phyloP scores from a whole-genome alignment of 768 basidiomycete genomes.

The Nidularia sp. region DNA sequence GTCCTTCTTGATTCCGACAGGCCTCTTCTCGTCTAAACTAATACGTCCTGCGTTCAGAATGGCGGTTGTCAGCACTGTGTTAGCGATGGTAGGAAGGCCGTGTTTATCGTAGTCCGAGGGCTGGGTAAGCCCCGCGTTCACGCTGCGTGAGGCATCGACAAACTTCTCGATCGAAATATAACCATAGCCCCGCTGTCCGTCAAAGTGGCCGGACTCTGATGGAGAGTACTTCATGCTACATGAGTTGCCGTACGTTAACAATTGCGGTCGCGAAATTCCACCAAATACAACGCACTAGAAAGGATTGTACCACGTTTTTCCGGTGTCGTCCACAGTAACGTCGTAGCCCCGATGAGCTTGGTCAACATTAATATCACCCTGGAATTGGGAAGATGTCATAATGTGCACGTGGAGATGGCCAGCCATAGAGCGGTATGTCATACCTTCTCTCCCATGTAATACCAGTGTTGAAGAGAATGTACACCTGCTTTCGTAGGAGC shows the following conservation, averaged over 20 bases:
- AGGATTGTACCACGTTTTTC: constrained; percentile 85
- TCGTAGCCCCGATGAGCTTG: constrained; percentile 95
- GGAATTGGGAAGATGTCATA: constrained; percentile 8
- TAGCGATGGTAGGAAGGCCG: constrained; percentile 84
- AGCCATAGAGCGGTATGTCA: neutral
- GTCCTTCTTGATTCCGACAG: constrained; percentile 71
- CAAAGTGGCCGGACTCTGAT: constrained; percentile 88
- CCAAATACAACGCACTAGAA: constrained; percentile 64
- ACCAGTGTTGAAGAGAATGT: constrained; percentile 89
- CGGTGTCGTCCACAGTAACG: constrained; percentile 79
- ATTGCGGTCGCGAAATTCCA: neutral
- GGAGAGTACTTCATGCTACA: constrained; percentile 93
- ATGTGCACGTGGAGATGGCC: neutral
- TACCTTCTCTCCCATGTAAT: constrained; percentile 92
- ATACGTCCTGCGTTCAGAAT: constrained; percentile 90
- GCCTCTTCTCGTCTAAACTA: constrained; percentile 84
- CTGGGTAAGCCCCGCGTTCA: constrained; percentile 66
- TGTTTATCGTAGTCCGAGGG: constrained; percentile 74
- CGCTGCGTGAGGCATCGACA: constrained; percentile 75
- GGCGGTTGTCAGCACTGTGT: constrained; percentile 83
- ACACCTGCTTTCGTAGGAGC: constrained; percentile 88
- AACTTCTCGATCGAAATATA: constrained; percentile 92
- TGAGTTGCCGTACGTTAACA: neutral
- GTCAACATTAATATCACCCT: constrained; percentile 92
- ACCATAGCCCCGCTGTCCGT: constrained; percentile 91